Evolutionary conservation across 2,329 filamentous ascomycete genomes (phyloP).

Genomic region (Fusarium siculi): DNA sequence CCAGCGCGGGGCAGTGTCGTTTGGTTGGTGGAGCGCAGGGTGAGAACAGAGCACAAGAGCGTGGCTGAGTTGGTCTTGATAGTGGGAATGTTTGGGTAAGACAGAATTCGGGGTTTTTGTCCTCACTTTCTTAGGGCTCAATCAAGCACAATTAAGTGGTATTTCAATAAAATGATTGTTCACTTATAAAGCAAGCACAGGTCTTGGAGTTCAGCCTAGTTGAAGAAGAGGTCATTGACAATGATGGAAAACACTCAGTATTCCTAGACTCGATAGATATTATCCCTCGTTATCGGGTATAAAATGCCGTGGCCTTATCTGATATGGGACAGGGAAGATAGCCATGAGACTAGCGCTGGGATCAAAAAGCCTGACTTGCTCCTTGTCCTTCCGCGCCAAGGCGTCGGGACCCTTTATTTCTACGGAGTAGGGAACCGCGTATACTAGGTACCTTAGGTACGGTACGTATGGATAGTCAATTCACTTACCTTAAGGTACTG

Average conservation of each 20-base stretch:
- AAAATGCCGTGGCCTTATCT: slow-evolving; percentile 20
- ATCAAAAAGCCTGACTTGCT: slow-evolving; percentile 24
- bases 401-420: slow-evolving; percentile 7
- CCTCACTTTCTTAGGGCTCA: background rate
- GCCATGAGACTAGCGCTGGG: slow-evolving; percentile 1
- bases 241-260: slow-evolving; percentile 8
- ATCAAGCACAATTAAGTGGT: background rate
- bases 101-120: background rate
- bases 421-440: background rate
- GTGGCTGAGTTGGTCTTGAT: slow-evolving; percentile 33
- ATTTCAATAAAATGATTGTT: background rate
- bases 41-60: slow-evolving; percentile 20
- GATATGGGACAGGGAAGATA: slow-evolving; percentile 19
- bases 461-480: background rate
- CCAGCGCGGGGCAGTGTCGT: slow-evolving; percentile 37
- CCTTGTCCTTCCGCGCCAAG: slow-evolving; percentile 26
- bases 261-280: background rate
- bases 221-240: background rate
- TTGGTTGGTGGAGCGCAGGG: slow-evolving; percentile 31
- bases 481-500: background rate
- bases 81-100: slow-evolving; percentile 13
- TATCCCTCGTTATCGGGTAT: slow-evolving; percentile 15
- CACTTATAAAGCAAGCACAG: background rate
- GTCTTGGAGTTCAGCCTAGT: background rate
- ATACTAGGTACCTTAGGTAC: background rate